Base-by-base conservation (phyloP, 768 basidiomycete genomes). In the Boletus sp. region DNA sequence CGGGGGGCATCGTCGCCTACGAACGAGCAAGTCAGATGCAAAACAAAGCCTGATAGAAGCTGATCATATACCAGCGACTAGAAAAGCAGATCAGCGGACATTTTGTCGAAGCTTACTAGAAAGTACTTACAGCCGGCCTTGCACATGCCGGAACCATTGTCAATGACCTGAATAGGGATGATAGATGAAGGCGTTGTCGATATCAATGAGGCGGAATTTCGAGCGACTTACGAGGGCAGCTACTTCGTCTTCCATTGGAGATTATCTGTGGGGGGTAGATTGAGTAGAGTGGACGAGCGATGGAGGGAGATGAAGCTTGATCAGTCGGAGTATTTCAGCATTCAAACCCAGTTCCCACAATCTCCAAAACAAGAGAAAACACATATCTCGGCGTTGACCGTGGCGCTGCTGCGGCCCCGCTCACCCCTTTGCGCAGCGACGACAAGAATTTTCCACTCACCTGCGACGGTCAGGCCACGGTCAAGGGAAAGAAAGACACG, bases 101-200 rank as follows among this genome's bases (percentile, higher is more conserved):
- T 32, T 35, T 24, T 28, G 37, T 20, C 39, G 15, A 35, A 39
- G 49, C 59, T 48, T 33, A n/a, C n/a, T n/a, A 29, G 55, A 54
- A 65, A 64, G 62, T 39, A 87, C 89, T 67, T 74, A 92, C 91
- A 94, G 78, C 97, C 96, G 85, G 96, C 96, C 81, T 98, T 98
- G 89, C 95, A 98, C 95, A 98, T 98, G 78, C 95, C 96, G 71
- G 95, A 98, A 71, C 92, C 93, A 75, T 92, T 92, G 77, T 93
- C 89, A 73, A 91, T 89, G 76, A 92, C 90, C 89, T 90, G 49
- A n/a, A 2, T 14, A 62, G 17, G 32, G 47, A 24, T 30, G 30
- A 40, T 50, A 15, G 18, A 40, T 63, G 40, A 58, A 46, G 24
- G 20, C 57, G 45, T 18, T 37, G 59, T 45, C 39, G 29, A 32